Base-by-base conservation (phyloP, 1,284 basidiomycete genomes). In the Rhodotorula sp. region DNA sequence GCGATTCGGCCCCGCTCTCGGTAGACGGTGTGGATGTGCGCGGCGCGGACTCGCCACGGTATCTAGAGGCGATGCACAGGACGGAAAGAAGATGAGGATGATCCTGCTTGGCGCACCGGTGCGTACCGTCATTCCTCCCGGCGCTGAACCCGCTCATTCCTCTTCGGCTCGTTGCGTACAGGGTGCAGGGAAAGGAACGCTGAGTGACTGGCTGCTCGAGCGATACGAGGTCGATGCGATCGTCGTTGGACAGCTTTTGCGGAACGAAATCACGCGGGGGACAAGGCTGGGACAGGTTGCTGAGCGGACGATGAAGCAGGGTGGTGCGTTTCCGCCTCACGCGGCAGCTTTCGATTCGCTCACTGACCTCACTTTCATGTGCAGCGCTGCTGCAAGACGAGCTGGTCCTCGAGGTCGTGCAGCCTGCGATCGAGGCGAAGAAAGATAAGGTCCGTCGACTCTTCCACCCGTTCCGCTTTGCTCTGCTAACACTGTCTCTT, bases 241-340 rank as follows among this genome's bases (percentile, higher is more conserved):
- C 65, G 91, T 89, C 13, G 89, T 89, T 2, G 91, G 91, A 16
- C 91, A 93, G 79, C 81, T 92, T 59, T 81, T 93, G 70, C 84
- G 91, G 72, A 87, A 88, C 74, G 89, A 93, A 76, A 91, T 93
- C 68, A 83, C 84, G 18, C 87, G 89, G 74, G 87, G 87, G 74
- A 90, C 89, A 10, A 83, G 87, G 37, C 80, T 92, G 22, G 91
- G 91, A 3, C 80, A 82, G 69, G 82, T 87, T 76, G 91, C 89
- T 10, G 88, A 91, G 77, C 84, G 83, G 59, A 87, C 91, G 62
- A 89, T 93, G 48, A 88, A 89, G 2, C 83, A 84, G 30, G 91
- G 91, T 22, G 87, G 80, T 78, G 40, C 50, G 78, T 75, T 3
- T 7, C 20, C 13, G 18, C 31, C 4, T 37, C 34, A 15, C 40